Base-by-base conservation (phyloP, 352 stramenopile genomes). In the Phytophthora syringae region DNA sequence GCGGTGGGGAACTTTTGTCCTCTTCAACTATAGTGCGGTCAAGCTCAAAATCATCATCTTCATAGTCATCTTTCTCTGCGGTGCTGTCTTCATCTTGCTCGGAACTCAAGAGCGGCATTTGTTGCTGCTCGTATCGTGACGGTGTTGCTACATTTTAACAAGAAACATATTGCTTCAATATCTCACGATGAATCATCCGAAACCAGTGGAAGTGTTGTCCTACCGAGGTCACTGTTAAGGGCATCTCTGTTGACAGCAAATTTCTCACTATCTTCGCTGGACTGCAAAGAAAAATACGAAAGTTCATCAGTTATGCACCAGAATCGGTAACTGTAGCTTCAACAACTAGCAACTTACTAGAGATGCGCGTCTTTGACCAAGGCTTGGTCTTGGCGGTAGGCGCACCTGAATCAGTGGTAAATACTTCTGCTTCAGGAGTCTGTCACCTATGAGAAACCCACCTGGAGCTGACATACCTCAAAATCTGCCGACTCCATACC, bases 401-500 rank as follows among this genome's bases (percentile, higher is more conserved):
- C 74, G 79, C 25, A 94, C 84, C 86, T 72, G n/a, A 9, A 37
- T 48, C 42, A 64, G 5, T 27, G 10, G n/a, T n/a, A 30, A 21
- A 47, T 13, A 55, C 13, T 27, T 27, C 16, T 47, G n/a, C n/a
- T 22, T 47, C 18, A 47, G 40, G 7, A 27, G 20, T 11, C 7
- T n/a, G 16, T 9, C 40, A 47, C 10, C 9, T 47, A 10, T n/a
- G 40, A 47, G 18, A 47, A 25, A 47, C 20, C n/a, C 7, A 24
- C 40, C 10, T 16, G 21, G 37, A 47, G 40, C 40, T 47, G 40
- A 20, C 20, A 24, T 24, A 94, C 87, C 70, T 92, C 82, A 68
- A 94, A 95, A 65, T 95, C 87, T 15, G 84, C 81, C 1, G 84
- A 92, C 32, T 80, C 76, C 58, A 95, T 79, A 3, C 84, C 85